Percentiles rank a stretch among this genome's conserved stretches.
Evolutionary conservation across 441 rosid species (phyloP).

Genomic region (Croton laevigatus): DNA sequence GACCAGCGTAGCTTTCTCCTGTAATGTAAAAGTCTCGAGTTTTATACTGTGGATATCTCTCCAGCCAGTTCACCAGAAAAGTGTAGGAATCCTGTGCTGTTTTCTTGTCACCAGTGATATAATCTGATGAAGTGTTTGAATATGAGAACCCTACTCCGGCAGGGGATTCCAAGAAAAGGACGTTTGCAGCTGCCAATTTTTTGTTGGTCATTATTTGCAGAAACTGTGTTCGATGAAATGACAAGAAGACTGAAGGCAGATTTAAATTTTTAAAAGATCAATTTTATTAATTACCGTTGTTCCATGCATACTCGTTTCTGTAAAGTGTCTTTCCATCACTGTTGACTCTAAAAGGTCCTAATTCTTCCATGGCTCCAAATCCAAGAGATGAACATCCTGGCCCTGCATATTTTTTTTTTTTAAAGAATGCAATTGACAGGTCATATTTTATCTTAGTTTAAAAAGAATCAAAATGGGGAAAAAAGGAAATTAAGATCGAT

Average conservation of each 20-base stretch:
- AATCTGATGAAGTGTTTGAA: constrained; percentile 32
- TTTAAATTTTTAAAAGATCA: too few species aligned
- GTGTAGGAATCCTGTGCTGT: constrained; percentile 30
- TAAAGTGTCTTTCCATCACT: constrained; percentile 32
- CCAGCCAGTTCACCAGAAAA: constrained; percentile 36
- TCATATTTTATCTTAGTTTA: too few species aligned
- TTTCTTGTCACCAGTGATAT: constrained; percentile 23
- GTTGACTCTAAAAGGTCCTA: constrained; percentile 40
- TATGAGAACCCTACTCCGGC: constrained; percentile 43
- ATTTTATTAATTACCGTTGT: constrained; percentile 24
- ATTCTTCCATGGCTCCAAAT: constrained; percentile 40
- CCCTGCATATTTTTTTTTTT: constrained; percentile 18
- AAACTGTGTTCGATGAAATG: neutral
- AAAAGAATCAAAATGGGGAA: too few species aligned
- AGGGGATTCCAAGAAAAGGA: constrained; percentile 39
- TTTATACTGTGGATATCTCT: constrained; percentile 43
- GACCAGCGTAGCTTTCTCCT: constrained; percentile 44
- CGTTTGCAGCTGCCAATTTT: constrained; percentile 23
- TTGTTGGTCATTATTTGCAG: neutral
- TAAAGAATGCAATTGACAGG: too few species aligned
- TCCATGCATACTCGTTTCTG: constrained; percentile 35
- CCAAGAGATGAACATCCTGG: constrained; percentile 44
- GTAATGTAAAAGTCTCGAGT: constrained; percentile 32
- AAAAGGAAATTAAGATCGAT: too few species aligned
- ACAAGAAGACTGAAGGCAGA: too few species aligned